Evolutionary conservation across 257 asterid genomes (phyloP), one percentile per base, ranked within the genome.

Genomic region (Craterostigma plantagineum): DNA sequence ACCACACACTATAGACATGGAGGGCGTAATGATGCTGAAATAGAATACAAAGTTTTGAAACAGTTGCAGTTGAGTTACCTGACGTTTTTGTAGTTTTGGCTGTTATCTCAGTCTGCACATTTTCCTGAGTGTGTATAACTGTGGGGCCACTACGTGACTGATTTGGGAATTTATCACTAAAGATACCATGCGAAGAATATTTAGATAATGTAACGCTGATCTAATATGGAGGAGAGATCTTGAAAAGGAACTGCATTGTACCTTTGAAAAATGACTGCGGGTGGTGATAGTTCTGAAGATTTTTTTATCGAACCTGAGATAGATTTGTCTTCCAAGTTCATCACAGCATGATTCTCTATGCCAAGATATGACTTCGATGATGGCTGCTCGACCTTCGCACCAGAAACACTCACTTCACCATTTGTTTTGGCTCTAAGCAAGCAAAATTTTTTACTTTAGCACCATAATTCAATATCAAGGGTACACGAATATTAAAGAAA

Each of bases 11-110:
- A 33, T 11, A 16, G 11, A 14, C 46, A 18, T 13, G 42, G 56
- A 38, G 38, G n/a, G n/a, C 35, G 34, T 35, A 27, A 38, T 43
- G 16, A 54, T 34, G 18, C 36, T 46, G n/a, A 37, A 54, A 14
- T 18, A 16, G 14, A 10, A 37, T 43, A 10, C 33, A 40, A 48
- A 44, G 42, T 39, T 44, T 41, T 18, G 30, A 33, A 49, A 54
- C 41, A 16, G 38, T 41, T 48, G 38, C 52, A 51, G 35, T n/a
- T n/a, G n/a, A n/a, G n/a, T n/a, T 68, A 56, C 95, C 80, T 58
- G 78, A 61, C 54, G 76, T 45, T 66, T 65, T 82, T 50, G 81
- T 62, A 56, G 84, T 59, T 63, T 63, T 70, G 30, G 66, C 33
- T 51, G 53, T 40, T 14, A 52, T 42, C 60, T 78, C 97, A 34